Evolutionary conservation across 768 basidiomycete genomes (phyloP), one percentile per base, ranked within the genome.

Genomic region (Mycena maculata): DNA sequence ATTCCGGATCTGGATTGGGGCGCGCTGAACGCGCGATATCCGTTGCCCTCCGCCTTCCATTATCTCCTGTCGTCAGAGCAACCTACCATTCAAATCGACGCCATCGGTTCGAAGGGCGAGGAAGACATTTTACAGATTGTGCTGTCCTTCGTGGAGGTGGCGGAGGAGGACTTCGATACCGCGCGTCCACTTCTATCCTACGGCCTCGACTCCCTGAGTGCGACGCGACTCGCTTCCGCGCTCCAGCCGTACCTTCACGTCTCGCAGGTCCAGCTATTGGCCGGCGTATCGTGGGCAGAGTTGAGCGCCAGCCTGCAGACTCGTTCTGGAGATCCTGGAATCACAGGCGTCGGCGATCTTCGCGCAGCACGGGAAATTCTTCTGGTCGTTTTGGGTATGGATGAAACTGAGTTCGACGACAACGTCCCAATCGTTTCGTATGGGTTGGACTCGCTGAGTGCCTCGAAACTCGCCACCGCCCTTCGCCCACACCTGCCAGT

Each of bases 361-460:
- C n/a, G n/a, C n/a, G n/a, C n/a, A n/a, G n/a, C n/a, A n/a, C n/a
- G n/a, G n/a, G 41, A 42, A 6, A 42, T 42, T n/a, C 12, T 42
- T 12, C 18, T 42, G 13, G 20, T 12, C 11, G 11, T 10, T 9
- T 56, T 70, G 22, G 27, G 16, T 4, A 28, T 31, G 4, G 49
- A 50, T 18, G 10, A 5, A 4, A 31, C 15, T 15, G 27, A 52
- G 30, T 22, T 28, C n/a, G 30, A 27, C 8, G 5, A 22, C 4
- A 38, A 25, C 23, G 42, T 59, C 39, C 58, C 58, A 4, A 33
- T 59, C 33, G 52, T n/a, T 1, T 41, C 49, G 13, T 60, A 60
- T 48, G 58, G 58, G 18, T 38, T 58, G 44, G 56, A 58, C 22
- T 58, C 56, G 3, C 33, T 58, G 8, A 45, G 30, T 13, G 56